Conservation (phyloP, 495 filamentous ascomycete genomes). For the Penicillium simplicissimum region DNA sequence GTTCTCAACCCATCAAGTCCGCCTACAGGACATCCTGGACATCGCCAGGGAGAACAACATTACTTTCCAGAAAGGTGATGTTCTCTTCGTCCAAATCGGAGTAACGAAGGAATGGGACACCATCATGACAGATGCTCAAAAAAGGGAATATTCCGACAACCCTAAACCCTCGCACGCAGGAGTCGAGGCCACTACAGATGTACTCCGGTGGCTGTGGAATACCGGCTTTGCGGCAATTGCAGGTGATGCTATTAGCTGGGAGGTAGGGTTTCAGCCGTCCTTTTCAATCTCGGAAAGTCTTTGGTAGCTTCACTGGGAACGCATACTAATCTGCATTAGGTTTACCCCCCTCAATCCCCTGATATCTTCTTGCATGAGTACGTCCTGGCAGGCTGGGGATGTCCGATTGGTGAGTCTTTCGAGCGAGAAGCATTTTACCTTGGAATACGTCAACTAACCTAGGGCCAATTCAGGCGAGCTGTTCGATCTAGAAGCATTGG, state of each 20-base stretch:
- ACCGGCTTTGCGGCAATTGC: conserved; percentile 52
- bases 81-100: conserved; percentile 55
- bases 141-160: conserved; percentile 31
- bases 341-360: conserved; percentile 35
- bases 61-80: conserved; percentile 49
- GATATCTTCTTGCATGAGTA: conserved; percentile 51
- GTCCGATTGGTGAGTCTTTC: conserved; percentile 50
- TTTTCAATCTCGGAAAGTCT: not conserved
- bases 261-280: conserved; percentile 26
- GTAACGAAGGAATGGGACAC: conserved; percentile 45
- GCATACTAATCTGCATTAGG: conserved; percentile 21
- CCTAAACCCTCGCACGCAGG: conserved; percentile 38
- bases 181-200: conserved; percentile 43
- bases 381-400: conserved; percentile 56
- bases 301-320: not conserved
- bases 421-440: not conserved
- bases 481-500: conserved; percentile 55
- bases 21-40: conserved; percentile 40
- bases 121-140: conserved; percentile 38
- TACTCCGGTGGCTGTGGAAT: conserved; percentile 50
- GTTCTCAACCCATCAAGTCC: conserved; percentile 43
- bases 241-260: conserved; percentile 50
- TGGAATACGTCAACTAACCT: conserved; percentile 2
- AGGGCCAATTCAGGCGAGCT: conserved; percentile 41
- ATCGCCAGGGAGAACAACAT: conserved; percentile 39